Evolutionary conservation across 2,329 filamentous ascomycete species (phyloP), one percentile per base, ranked within the genome.

Genomic region (Moelleriella libera): DNA sequence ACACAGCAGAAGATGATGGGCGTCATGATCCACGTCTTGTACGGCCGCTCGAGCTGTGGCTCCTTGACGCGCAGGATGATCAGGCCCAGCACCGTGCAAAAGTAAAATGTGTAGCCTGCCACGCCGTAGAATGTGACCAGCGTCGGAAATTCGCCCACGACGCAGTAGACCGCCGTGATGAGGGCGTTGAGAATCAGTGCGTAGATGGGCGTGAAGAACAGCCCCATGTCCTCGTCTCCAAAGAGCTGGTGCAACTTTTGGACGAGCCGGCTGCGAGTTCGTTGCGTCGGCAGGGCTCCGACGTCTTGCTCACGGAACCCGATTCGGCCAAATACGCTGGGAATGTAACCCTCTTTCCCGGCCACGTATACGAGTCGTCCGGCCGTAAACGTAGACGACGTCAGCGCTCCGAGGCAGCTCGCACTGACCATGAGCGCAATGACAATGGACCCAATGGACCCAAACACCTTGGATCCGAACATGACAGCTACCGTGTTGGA

Each of bases 1-100:
- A 98, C 92, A 60, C 92, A 98, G 74, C 92, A 98, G 63, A 98
- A 98, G 48, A 96, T 90, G 54, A 98, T 90, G 9, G 92, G 92
- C 2, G 92, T 98, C 1, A 83, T 84, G 59, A 98, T 95, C 92
- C 90, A 98, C 3, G 89, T 95, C 62, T 81, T 83, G 66, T 98
- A 98, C 1, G 92, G 90, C 30, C 92, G 71, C 63, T 96, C 88
- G 43, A 98, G 74, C 52, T 82, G 73, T 4, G 92, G 92, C 63
- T 98, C 92, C 52, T 77, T 78, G 31, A 97, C 87, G 31, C 92
- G 76, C 51, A 98, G 72, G 46, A 98, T 78, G 52, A 98, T 96
- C 45, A 98, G 74, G 0, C 92, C 92, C 0, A 98, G 76, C 0
- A 98, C 92, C 0, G 90, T 94, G 48, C 94, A 69, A 64, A 98